These are phyloP conservation scores for Populus trichocarpa DNA, from an alignment of 441 rosid genomes.

Conservation along the genomic window DNA sequence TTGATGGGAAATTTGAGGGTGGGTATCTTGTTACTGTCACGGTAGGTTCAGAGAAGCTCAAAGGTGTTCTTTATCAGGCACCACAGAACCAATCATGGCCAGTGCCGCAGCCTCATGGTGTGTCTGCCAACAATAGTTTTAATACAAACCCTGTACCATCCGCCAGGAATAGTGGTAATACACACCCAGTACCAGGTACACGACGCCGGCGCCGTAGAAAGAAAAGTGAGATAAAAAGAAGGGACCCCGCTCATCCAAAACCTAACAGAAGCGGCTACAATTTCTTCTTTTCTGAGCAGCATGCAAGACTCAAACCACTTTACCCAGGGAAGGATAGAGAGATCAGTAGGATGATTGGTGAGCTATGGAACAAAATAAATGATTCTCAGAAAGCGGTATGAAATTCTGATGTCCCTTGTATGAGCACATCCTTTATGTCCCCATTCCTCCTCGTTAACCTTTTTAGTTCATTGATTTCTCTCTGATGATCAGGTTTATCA, in stretches of 20 bases:
- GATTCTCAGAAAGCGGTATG: slow-evolving; percentile 63
- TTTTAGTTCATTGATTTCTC: slow-evolving; percentile 6
- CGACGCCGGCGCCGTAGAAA: slow-evolving; percentile 73
- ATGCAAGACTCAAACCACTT: slow-evolving; percentile 80
- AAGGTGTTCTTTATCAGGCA: slow-evolving; percentile 79
- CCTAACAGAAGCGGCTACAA: slow-evolving; percentile 92
- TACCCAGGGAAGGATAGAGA: slow-evolving; percentile 94
- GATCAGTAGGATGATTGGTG: slow-evolving; percentile 93
- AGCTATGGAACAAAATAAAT: slow-evolving; percentile 76
- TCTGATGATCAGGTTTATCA: slow-evolving; percentile 61
- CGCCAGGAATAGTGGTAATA: slow-evolving; percentile 26
- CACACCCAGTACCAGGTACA: slow-evolving; percentile 30
- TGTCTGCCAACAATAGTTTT: slow-evolving; percentile 27
- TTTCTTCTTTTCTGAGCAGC: slow-evolving; percentile 96
- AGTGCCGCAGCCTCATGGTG: slow-evolving; percentile 30
- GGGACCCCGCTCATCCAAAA: slow-evolving; percentile 94
- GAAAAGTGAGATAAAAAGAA: slow-evolving; percentile 80
- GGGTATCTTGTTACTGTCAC: slow-evolving; percentile 89
- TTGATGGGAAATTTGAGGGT: slow-evolving; percentile 87
- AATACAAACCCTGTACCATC: slow-evolving; percentile 22
- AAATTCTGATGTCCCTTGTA: background rate
- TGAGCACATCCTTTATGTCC: background rate
- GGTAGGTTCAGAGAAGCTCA: slow-evolving; percentile 71
- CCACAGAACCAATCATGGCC: slow-evolving; percentile 34
- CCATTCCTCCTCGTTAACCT: background rate